Base-by-base conservation (phyloP, 1,284 basidiomycete genomes). In the Malassezia sympodialis region DNA sequence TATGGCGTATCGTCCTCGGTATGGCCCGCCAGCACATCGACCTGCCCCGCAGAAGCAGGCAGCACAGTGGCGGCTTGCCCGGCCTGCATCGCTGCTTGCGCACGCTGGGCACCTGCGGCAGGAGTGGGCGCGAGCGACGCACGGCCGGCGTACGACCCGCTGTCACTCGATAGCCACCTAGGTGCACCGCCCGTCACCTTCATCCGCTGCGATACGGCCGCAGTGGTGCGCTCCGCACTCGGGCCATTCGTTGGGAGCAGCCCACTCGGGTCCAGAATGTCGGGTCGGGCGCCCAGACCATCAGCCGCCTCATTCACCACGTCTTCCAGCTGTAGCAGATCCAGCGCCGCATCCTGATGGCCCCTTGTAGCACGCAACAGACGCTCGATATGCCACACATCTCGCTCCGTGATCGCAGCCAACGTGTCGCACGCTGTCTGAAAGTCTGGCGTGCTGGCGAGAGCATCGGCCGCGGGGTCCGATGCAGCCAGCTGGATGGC, bases 311-410 rank as follows among this genome's bases (percentile, higher is more conserved):
- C 35, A 3, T 37, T 19, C 19, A 72, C 66, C 1, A 63, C 47
- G 7, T 51, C 51, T 40, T 65, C 48, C 37, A 73, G 56, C 24
- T 70, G 59, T 2, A 72, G 44, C n/a, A 73, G 45, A 49, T 73
- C 71, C 26, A 73, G 48, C 17, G 65, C 62, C 2, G 69, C 65
- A 35, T 70, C 66, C 41, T 69, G 63, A 28, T 63, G 48, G 2
- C 69, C 71, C 34, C 65, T 60, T 4, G 69, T 69, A 15, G 69
- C 66, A 15, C 59, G 55, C 12, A 72, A 44, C 3, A 66, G 65
- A 39, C 55, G 53, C 10, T 47, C 32, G 3, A 21, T 11, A 21
- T 39, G 37, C 37, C 37, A 39, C 2, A 67, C 62, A 4, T 51
- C 28, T 5, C 35, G 15, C 8, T 17, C 31, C 1, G 64, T 49